Evolutionary conservation across 768 basidiomycete species (phyloP).

Genomic region (Phanerodontia chrysosporium): DNA sequence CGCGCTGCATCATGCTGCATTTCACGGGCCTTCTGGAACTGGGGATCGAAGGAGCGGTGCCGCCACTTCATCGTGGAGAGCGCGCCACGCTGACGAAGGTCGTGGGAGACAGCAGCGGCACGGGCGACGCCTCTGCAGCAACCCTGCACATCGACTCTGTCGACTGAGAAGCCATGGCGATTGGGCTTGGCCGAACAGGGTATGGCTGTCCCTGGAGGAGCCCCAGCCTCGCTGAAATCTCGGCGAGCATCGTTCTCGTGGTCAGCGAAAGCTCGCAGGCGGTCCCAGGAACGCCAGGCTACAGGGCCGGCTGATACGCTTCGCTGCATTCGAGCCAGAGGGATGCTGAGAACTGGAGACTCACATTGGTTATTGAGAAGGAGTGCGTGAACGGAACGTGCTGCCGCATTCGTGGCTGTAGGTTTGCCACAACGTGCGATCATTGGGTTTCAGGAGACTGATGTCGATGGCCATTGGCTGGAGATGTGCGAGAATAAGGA

Average conservation of each 20-base stretch:
- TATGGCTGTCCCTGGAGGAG: slow-evolving; percentile 1
- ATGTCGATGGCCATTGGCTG: background rate
- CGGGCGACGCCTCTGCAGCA: background rate
- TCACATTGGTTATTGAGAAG: background rate
- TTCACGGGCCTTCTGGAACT: background rate
- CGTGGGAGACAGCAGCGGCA: background rate
- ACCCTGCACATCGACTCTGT: slow-evolving; percentile 2
- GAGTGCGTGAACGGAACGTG: background rate
- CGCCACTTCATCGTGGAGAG: background rate
- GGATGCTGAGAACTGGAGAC: background rate
- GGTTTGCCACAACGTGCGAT: background rate
- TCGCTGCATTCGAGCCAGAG: background rate
- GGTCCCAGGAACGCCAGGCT: slow-evolving; percentile 6
- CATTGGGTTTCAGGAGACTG: background rate
- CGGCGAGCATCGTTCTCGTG: slow-evolving; percentile 12
- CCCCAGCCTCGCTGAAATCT: slow-evolving; percentile 10
- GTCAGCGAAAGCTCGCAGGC: slow-evolving; percentile 8
- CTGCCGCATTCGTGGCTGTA: background rate
- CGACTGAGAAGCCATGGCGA: background rate
- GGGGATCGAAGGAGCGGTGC: background rate
- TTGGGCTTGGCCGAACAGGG: slow-evolving; percentile 11
- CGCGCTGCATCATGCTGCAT: background rate
- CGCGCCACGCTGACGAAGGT: slow-evolving; percentile 5
- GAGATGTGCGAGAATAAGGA: background rate
- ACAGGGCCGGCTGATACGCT: slow-evolving; percentile 7